phyloP scores from a whole-genome alignment of 1,284 basidiomycete genomes.

The Leccinum solheimii region DNA sequence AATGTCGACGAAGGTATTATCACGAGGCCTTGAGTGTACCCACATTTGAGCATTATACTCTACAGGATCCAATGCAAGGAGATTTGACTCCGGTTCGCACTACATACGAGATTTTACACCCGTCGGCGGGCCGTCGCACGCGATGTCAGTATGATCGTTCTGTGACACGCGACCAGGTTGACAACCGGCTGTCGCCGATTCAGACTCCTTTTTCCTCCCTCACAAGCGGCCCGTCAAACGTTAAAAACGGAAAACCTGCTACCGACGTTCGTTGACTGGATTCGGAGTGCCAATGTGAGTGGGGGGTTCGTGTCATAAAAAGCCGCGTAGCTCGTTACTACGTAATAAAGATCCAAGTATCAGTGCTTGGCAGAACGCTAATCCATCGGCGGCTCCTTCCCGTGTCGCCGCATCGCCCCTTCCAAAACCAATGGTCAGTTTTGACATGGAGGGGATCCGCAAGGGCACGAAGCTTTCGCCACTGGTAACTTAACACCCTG shows the following conservation, averaged over 20 bases:
- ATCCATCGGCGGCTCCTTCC: background rate
- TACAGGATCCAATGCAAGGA: background rate
- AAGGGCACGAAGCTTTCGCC: background rate
- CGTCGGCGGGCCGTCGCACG: background rate
- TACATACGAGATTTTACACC: background rate
- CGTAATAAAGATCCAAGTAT: background rate
- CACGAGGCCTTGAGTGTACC: background rate
- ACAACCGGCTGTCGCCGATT: slow-evolving; percentile 10
- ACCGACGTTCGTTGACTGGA: background rate
- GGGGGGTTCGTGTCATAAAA: background rate
- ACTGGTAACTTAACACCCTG: background rate
- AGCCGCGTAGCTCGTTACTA: background rate
- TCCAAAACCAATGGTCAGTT: background rate
- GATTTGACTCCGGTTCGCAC: background rate
- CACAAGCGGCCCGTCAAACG: slow-evolving; percentile 13
- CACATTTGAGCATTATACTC: background rate
- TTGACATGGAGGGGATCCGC: background rate
- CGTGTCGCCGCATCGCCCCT: background rate
- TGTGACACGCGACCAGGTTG: background rate
- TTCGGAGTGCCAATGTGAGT: background rate
- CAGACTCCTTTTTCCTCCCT: background rate
- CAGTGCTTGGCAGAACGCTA: background rate
- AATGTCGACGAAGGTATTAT: background rate
- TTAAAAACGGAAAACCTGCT: background rate
- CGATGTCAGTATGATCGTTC: background rate